A percentile compares a stretch with the other conserved stretches of the same genome.
These are phyloP conservation scores for Phylloporus sp. DNA, from an alignment of 768 basidiomycete genomes.

Conservation along the genomic window DNA sequence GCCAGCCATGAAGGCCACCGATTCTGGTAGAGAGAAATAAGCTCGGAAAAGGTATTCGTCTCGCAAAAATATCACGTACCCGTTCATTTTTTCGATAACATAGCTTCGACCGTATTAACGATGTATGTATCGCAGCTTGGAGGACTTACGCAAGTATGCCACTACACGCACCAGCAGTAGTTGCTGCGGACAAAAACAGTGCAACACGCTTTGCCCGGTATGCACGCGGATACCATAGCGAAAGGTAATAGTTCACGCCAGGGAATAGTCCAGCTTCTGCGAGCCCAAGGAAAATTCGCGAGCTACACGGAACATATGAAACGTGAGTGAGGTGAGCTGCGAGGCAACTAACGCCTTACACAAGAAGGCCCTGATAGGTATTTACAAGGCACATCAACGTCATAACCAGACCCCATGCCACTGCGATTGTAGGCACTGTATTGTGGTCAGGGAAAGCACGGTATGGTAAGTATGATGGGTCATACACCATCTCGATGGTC, in stretches of 20 bases:
- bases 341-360: neutral
- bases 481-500: constrained; percentile 4
- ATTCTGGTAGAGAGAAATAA: neutral
- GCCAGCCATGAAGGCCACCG: constrained; percentile 2
- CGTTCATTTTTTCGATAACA: constrained; percentile 2
- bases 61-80: neutral
- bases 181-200: neutral
- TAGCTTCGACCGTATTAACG: neutral
- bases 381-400: constrained; percentile 2
- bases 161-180: neutral
- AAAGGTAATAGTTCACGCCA: constrained; percentile 1
- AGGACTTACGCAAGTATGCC: neutral
- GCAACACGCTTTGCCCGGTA: neutral
- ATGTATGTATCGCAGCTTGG: neutral
- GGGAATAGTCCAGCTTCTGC: neutral
- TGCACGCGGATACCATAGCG: constrained; percentile 2
- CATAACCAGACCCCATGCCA: constrained; percentile 1
- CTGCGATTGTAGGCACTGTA: neutral
- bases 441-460: neutral
- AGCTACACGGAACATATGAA: neutral
- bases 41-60: too few species aligned
- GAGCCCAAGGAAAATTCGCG: constrained; percentile 1
- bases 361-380: neutral
- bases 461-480: neutral
- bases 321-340: neutral